These are phyloP conservation scores for Cadophora luteo-olivacea DNA, from an alignment of 2,329 filamentous ascomycete species.

Conservation along the genomic window DNA sequence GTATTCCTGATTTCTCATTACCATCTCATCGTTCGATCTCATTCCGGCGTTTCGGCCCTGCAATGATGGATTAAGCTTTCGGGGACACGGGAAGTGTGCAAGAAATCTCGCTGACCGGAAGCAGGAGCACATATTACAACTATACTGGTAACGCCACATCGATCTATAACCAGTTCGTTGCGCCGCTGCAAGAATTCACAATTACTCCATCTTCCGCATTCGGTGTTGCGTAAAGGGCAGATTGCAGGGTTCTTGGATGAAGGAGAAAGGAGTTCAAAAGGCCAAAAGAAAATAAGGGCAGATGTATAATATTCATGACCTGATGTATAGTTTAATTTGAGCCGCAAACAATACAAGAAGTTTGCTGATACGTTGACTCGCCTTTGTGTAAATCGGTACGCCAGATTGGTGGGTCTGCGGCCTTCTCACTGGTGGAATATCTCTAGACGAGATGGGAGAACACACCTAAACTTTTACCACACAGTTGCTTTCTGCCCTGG, in stretches of 20 bases:
- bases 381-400: too few relatives aligned
- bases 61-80: too few relatives aligned
- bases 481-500: background rate
- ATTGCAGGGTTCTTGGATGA: background rate
- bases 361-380: too few relatives aligned
- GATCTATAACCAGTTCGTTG: slow-evolving; percentile 5
- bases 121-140: background rate
- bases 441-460: background rate
- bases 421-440: slow-evolving; percentile 5
- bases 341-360: background rate
- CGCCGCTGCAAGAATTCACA: background rate
- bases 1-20: background rate
- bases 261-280: too few relatives aligned
- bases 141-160: slow-evolving; percentile 8
- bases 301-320: background rate
- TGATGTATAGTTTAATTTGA: background rate
- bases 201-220: slow-evolving; percentile 4
- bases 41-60: too few relatives aligned
- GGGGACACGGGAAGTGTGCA: too few relatives aligned
- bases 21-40: too few relatives aligned
- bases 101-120: background rate
- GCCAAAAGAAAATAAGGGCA: background rate
- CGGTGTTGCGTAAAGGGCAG: slow-evolving; percentile 1
- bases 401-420: background rate
- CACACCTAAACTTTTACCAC: too few relatives aligned